phyloP scores from a whole-genome alignment of 140 eudicot genomes.

The Ambrosia hybrid region DNA sequence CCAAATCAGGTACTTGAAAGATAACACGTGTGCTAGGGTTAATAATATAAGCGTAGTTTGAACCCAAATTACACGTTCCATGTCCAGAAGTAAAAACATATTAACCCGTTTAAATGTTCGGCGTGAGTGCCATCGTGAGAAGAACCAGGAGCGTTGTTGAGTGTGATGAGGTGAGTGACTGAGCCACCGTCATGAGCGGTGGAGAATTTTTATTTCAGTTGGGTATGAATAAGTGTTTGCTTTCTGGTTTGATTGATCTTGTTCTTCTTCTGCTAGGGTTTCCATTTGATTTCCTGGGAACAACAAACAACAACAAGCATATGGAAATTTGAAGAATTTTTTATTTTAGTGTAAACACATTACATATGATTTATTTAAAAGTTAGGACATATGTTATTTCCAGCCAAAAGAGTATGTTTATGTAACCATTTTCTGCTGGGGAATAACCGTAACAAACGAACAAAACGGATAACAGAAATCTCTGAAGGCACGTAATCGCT shows the following conservation, averaged over 20 bases:
- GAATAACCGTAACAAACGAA: too few relatives aligned
- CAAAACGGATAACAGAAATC: too few relatives aligned
- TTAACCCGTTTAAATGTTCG: conserved; percentile 20
- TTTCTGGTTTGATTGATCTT: background rate
- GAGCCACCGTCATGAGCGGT: conserved; percentile 12
- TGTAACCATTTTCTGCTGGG: too few relatives aligned
- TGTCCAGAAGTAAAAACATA: conserved; percentile 3
- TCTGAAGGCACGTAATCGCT: too few relatives aligned
- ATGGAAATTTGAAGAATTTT: too few relatives aligned
- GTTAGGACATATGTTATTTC: too few relatives aligned
- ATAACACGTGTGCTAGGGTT: conserved; percentile 10
- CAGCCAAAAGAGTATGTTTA: too few relatives aligned
- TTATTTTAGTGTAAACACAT: too few relatives aligned
- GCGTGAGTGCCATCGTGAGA: background rate
- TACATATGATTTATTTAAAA: too few relatives aligned
- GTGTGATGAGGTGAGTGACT: conserved; percentile 1
- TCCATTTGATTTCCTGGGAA: background rate
- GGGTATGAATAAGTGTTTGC: background rate
- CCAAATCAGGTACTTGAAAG: conserved; percentile 2
- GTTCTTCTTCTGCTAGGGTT: background rate
- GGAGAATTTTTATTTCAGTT: too few relatives aligned
- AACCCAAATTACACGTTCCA: background rate
- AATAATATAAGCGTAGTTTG: background rate
- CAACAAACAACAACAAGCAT: too few relatives aligned
- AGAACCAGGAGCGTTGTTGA: too few relatives aligned